Evolutionary conservation across 2,329 filamentous ascomycete genomes (phyloP).

Genomic region (Aspergillus sp.): DNA sequence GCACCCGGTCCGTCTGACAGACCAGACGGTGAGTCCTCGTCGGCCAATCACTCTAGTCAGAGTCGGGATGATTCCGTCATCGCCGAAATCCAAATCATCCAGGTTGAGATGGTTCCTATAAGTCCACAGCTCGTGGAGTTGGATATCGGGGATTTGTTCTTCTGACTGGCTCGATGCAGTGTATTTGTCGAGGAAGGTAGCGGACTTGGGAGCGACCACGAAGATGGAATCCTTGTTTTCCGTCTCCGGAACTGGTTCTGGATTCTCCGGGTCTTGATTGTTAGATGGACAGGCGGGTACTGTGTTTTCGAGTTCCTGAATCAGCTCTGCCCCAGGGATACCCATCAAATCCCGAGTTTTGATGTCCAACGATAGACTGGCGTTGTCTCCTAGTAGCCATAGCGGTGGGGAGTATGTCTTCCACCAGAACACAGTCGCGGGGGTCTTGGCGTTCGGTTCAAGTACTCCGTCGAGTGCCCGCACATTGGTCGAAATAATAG

Average conservation of each 20-base stretch:
- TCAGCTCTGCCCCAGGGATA: conserved; percentile 36
- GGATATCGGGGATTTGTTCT: conserved; percentile 14
- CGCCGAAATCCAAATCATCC: conserved; percentile 48
- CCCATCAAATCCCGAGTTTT: conserved; percentile 47
- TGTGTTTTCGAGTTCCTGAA: conserved; percentile 30
- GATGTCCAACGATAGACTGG: conserved; percentile 26
- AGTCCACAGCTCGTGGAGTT: conserved; percentile 38
- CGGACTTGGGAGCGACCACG: conserved; percentile 44
- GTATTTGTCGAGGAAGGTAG: conserved; percentile 38
- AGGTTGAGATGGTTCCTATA: conserved; percentile 46
- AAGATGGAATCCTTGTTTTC: conserved; percentile 25
- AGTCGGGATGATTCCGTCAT: conserved; percentile 44
- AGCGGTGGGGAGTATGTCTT: conserved; percentile 51
- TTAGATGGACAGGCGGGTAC: conserved; percentile 24
- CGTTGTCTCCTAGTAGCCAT: conserved; percentile 44
- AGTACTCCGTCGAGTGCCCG: conserved; percentile 1
- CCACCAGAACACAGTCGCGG: conserved; percentile 48
- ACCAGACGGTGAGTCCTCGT: conserved; percentile 47
- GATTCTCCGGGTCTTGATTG: no score
- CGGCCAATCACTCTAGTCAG: conserved; percentile 43
- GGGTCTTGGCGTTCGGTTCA: conserved; percentile 6
- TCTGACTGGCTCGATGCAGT: conserved; percentile 1
- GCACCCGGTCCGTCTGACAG: conserved; percentile 31
- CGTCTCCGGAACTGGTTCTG: conserved; percentile 4
- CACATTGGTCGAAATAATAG: conserved; percentile 26